Evolutionary conservation across 2,329 filamentous ascomycete species (phyloP), one percentile per base, ranked within the genome.

Genomic region (Aspergillus sp.): DNA sequence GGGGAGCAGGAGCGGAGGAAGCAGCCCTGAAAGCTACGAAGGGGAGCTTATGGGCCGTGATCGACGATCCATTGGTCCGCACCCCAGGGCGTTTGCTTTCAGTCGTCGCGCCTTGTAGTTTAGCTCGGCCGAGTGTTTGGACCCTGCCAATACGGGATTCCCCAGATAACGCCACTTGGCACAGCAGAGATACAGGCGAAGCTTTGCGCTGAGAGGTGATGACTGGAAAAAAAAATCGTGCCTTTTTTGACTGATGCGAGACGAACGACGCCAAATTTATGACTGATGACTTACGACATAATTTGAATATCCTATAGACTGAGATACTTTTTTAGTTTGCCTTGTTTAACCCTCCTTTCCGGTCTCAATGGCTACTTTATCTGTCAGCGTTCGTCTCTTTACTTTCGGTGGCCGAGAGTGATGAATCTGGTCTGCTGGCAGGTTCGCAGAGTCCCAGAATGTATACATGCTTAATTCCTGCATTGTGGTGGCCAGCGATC

Each of bases 1-100:
- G 50, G 78, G 73, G 3, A 82, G 79, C 61, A 76, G 77, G 45
- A 85, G 82, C 68, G 82, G 82, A 50, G 82, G 79, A 15, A 83
- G 82, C 65, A 86, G 84, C 68, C 83, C 84, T 14, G 70, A 74
- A 58, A 71, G 66, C 55, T 70, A 69, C 43, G 68, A 66, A 25
- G 63, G 65, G 3, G 61, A 60, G 33, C 62, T 63, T 43, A 49
- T 68, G 57, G 63, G 59, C 25, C 60, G 60, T 45, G 66, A 66
- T 33, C 64, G 62, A 41, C 64, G 62, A 48, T 46, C 64, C 14
- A 52, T 62, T 47, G 63, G 58, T 15, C 60, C 66, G 17, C 46
- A 48, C 37, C 48, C 66, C 48, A 66, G 68, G 60, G 63, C 67
- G 27, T 59, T 70, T 40, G 64, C 66, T 12, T 70, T 71, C 57